Conservation (phyloP, 345 rosid species). For the Pistacia integerrima region DNA sequence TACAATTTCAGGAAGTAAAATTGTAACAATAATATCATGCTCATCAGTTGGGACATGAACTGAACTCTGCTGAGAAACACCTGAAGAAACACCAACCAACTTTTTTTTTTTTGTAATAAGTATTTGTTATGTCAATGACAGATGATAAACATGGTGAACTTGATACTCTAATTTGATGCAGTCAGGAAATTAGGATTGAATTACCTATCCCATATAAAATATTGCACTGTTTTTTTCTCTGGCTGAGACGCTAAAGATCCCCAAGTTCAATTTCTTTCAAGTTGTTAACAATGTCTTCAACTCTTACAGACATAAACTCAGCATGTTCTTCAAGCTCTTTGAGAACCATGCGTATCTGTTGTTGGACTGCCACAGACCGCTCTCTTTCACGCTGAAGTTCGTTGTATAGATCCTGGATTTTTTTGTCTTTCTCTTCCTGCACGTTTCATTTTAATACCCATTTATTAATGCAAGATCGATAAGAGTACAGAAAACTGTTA, state of each 20-base stretch:
- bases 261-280: slow-evolving; percentile 40
- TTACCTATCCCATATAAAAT: neutral
- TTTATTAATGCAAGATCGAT: neutral
- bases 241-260: slow-evolving; percentile 15
- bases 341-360: slow-evolving; percentile 30
- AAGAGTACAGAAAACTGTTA: neutral
- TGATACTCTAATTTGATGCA: neutral
- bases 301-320: slow-evolving; percentile 38
- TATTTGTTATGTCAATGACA: neutral
- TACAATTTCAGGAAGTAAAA: slow-evolving; percentile 1
- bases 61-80: neutral
- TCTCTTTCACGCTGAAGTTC: slow-evolving; percentile 38
- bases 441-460: neutral
- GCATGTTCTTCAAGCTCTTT: slow-evolving; percentile 42
- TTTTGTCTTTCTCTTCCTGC: slow-evolving; percentile 46
- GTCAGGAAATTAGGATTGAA: neutral
- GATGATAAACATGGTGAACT: neutral
- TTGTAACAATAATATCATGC: neutral
- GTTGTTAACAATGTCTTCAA: slow-evolving; percentile 35
- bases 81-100: neutral
- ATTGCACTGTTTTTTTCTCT: neutral
- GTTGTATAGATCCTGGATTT: slow-evolving; percentile 36
- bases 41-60: neutral
- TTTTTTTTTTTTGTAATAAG: neutral
- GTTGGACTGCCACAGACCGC: slow-evolving; percentile 28